phyloP scores from a whole-genome alignment of 352 stramenopile genomes.

The Thraustochytrium striatum region DNA sequence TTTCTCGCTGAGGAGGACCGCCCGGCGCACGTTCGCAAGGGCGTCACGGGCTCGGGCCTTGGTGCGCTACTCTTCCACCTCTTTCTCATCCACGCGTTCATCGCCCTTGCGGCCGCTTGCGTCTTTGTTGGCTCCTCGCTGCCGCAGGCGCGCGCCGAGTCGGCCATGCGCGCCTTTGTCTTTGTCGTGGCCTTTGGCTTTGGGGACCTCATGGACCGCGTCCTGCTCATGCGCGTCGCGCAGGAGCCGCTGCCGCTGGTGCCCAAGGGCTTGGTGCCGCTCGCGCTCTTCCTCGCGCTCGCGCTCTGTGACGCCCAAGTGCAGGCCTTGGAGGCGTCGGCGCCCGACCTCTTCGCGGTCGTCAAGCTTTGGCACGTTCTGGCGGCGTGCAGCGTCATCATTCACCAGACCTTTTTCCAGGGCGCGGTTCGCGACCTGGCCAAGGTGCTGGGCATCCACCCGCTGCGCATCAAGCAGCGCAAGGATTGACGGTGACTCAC shows the following conservation, averaged over 20 bases:
- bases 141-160: background rate
- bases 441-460: conserved; percentile 31
- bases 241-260: background rate
- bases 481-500: too few relatives aligned
- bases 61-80: conserved; percentile 26
- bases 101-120: background rate
- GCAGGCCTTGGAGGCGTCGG: background rate
- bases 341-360: background rate
- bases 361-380: background rate
- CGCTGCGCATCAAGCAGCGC: conserved; percentile 23
- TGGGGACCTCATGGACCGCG: conserved; percentile 37
- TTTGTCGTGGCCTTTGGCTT: conserved; percentile 31
- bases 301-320: background rate
- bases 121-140: background rate
- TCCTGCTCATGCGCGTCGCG: conserved; percentile 39
- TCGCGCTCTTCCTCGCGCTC: background rate
- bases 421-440: background rate
- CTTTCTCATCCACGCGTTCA: conserved; percentile 17
- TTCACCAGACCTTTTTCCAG: conserved; percentile 25
- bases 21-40: conserved; percentile 20
- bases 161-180: conserved; percentile 20
- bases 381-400: background rate
- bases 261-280: background rate
- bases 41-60: conserved; percentile 19
- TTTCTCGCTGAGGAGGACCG: conserved; percentile 10